phyloP scores from a whole-genome alignment of 805 yeast species.

The Saccharomycopsis sp. region DNA sequence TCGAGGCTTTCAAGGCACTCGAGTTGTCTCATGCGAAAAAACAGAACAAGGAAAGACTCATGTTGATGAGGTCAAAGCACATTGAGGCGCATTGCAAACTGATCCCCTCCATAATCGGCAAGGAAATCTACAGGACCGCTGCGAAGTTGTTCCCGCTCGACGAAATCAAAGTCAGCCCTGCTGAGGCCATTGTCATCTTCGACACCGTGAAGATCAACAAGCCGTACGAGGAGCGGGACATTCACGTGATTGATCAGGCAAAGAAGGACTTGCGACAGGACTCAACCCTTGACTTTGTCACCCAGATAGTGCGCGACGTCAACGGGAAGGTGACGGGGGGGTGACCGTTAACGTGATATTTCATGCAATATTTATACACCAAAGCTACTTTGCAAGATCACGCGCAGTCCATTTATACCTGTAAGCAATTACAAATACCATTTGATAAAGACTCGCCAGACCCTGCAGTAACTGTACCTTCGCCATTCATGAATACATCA shows the following conservation, averaged over 20 bases:
- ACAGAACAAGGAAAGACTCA: slow-evolving; percentile 13
- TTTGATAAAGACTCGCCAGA: background rate
- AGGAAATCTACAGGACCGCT: slow-evolving; percentile 15
- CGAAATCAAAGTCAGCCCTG: slow-evolving; percentile 9
- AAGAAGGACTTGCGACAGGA: slow-evolving; percentile 7
- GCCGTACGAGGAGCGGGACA: slow-evolving; percentile 8
- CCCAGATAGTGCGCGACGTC: slow-evolving; percentile 14
- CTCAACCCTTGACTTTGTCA: slow-evolving; percentile 14
- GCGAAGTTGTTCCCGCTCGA: slow-evolving; percentile 19
- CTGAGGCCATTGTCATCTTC: slow-evolving; percentile 7
- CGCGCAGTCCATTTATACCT: background rate
- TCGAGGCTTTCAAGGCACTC: slow-evolving; percentile 9
- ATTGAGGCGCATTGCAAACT: slow-evolving; percentile 6
- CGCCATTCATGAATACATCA: too few relatives aligned
- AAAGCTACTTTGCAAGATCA: background rate
- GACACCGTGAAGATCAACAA: slow-evolving; percentile 5
- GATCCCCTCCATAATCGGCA: slow-evolving; percentile 11
- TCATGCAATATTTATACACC: background rate
- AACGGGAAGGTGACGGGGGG: slow-evolving; percentile 2
- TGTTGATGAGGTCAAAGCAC: slow-evolving; percentile 6
- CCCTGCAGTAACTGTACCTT: background rate
- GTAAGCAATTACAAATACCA: background rate
- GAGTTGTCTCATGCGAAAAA: slow-evolving; percentile 9
- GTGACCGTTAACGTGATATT: background rate
- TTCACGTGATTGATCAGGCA: background rate